phyloP scores from a whole-genome alignment of 2,329 filamentous ascomycete species.

The Aureobasidium sp. region DNA sequence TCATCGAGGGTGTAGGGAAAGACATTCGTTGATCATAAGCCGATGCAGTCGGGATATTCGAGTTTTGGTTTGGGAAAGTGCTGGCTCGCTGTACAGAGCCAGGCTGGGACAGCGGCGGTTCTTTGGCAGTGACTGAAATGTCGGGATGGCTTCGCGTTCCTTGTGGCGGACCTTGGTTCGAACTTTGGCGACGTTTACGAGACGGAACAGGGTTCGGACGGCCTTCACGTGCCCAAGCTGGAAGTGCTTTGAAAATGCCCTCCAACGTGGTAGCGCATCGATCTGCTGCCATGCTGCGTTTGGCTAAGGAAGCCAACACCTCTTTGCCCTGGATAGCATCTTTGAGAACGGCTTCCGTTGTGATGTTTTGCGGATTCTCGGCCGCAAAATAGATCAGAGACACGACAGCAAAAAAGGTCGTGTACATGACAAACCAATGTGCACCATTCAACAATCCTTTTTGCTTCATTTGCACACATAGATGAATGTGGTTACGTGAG shows the following conservation, averaged over 20 bases:
- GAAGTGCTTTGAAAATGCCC: conserved; percentile 77
- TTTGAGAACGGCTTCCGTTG: conserved; percentile 69
- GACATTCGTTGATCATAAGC: conserved; percentile 10
- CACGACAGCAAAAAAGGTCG: conserved; percentile 72
- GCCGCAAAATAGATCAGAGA: conserved; percentile 72
- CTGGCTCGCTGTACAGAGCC: conserved; percentile 22
- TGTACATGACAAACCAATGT: conserved; percentile 82
- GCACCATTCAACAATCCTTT: conserved; percentile 68
- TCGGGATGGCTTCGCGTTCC: conserved; percentile 15
- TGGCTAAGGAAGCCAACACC: conserved; percentile 68
- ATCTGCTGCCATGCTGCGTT: conserved; percentile 82
- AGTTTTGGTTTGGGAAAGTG: conserved; percentile 32
- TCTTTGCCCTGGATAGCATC: conserved; percentile 81
- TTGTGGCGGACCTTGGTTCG: neutral
- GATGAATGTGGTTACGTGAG: conserved; percentile 68
- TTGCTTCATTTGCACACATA: conserved; percentile 68
- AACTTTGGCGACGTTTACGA: conserved; percentile 40
- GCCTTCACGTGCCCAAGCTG: conserved; percentile 45
- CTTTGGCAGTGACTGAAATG: conserved; percentile 9
- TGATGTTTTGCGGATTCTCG: conserved; percentile 68
- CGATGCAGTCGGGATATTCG: neutral
- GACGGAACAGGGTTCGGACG: conserved; percentile 34
- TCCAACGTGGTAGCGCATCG: conserved; percentile 70
- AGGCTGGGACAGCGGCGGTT: neutral
- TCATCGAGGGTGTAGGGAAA: conserved; percentile 4